These are phyloP conservation scores for Vicia faba DNA, from an alignment of 306 rosid genomes.

Conservation along the genomic window DNA sequence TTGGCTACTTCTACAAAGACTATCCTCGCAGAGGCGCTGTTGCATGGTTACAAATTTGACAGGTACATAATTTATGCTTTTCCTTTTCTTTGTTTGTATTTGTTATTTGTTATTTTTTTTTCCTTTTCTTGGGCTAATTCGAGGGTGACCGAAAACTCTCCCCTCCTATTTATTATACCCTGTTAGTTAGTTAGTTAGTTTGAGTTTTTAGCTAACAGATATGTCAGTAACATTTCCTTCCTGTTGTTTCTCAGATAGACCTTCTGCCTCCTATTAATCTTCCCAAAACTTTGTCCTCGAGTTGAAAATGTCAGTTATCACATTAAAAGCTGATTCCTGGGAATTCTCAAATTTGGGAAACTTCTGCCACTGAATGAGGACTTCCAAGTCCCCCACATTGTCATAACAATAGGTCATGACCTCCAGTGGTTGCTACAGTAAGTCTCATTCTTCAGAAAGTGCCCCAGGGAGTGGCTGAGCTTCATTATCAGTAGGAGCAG, in stretches of 20 bases:
- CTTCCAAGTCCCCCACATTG: not conserved
- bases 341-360: not conserved
- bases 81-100: conserved; percentile 5
- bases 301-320: no score
- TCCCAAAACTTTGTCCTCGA: not conserved
- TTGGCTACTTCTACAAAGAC: conserved; percentile 97
- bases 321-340: not conserved
- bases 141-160: not conserved
- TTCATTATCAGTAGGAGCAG: not conserved
- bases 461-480: not conserved
- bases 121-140: not conserved
- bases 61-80: conserved; percentile 54
- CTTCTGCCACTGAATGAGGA: not conserved
- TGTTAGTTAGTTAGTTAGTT: not conserved
- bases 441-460: not conserved
- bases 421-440: not conserved
- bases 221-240: not conserved
- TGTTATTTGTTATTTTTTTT: not conserved
- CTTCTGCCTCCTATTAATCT: not conserved
- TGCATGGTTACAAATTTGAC: conserved; percentile 96
- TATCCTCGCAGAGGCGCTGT: conserved; percentile 86
- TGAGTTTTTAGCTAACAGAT: not conserved
- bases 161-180: not conserved
- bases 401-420: not conserved
- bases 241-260: not conserved